phyloP scores from a whole-genome alignment of 1,284 basidiomycete species.

The Neonothopanus nambi region DNA sequence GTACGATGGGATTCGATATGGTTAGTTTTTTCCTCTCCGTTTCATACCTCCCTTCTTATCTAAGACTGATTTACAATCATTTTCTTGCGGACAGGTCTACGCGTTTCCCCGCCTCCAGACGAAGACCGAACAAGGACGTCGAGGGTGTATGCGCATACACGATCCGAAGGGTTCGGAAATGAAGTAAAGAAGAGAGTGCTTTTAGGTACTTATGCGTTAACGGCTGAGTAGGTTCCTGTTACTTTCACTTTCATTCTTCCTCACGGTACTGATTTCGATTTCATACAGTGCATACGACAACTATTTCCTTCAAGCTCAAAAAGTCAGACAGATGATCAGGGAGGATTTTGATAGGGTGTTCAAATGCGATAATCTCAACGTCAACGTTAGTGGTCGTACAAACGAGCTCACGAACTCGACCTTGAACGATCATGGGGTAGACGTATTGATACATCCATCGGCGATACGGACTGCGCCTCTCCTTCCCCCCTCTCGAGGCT shows the following conservation, averaged over 20 bases:
- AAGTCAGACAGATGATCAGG: slow-evolving; percentile 71
- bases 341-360: slow-evolving; percentile 79
- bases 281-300: slow-evolving; percentile 94
- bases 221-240: slow-evolving; percentile 72
- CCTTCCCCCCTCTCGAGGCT: too few species aligned
- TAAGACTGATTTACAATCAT: too few species aligned
- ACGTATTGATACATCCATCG: slow-evolving; percentile 85
- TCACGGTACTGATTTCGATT: too few species aligned
- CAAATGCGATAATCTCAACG: slow-evolving; percentile 48
- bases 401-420: background rate
- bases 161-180: slow-evolving; percentile 72
- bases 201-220: slow-evolving; percentile 91
- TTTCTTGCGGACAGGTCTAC: slow-evolving; percentile 40
- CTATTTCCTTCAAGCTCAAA: slow-evolving; percentile 92
- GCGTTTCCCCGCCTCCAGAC: slow-evolving; percentile 43
- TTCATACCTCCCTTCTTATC: background rate
- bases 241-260: slow-evolving; percentile 2
- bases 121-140: slow-evolving; percentile 45
- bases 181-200: slow-evolving; percentile 90
- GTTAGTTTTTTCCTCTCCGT: slow-evolving; percentile 31
- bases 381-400: slow-evolving; percentile 2
- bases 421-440: slow-evolving; percentile 55
- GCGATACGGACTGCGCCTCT: slow-evolving; percentile 78
- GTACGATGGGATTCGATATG: slow-evolving; percentile 85
- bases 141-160: slow-evolving; percentile 57